Evolutionary conservation across 2,329 filamentous ascomycete genomes (phyloP).

Genomic region (Fusarium buxicola): DNA sequence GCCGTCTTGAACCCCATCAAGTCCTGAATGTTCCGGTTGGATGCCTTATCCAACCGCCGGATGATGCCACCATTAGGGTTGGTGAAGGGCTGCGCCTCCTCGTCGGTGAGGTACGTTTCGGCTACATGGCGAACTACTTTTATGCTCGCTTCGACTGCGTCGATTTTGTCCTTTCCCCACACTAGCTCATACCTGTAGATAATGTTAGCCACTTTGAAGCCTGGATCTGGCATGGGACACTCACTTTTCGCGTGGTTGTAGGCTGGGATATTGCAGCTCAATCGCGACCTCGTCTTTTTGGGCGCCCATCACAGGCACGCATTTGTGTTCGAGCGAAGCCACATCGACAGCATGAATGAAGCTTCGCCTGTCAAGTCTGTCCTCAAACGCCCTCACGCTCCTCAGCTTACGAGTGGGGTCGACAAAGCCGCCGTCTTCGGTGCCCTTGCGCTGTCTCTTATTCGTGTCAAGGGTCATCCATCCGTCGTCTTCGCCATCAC

Average conservation of each 20-base stretch:
- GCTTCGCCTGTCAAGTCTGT: conserved; percentile 54
- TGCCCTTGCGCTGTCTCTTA: conserved; percentile 61
- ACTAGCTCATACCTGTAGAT: conserved; percentile 69
- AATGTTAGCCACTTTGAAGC: conserved; percentile 31
- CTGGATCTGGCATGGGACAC: conserved; percentile 20
- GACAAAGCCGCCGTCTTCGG: conserved; percentile 54
- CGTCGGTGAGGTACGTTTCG: conserved; percentile 80
- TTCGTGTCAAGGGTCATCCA: conserved; percentile 62
- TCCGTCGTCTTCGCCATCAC: conserved; percentile 64
- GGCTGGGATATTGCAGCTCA: conserved; percentile 86
- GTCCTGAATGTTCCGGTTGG: conserved; percentile 72
- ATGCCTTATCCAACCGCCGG: conserved; percentile 80
- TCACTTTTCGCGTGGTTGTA: conserved; percentile 74
- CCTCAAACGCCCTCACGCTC: conserved; percentile 60
- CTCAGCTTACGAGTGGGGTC: conserved; percentile 62
- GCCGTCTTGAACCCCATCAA: conserved; percentile 77
- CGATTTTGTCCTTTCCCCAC: conserved; percentile 81
- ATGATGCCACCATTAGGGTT: conserved; percentile 80
- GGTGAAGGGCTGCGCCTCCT: conserved; percentile 74
- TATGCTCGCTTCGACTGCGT: conserved; percentile 79
- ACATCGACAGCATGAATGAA: conserved; percentile 71
- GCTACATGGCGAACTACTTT: conserved; percentile 76
- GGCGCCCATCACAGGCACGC: conserved; percentile 62
- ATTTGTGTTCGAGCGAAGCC: conserved; percentile 62
- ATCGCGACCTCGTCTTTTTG: conserved; percentile 68